Evolutionary conservation across 805 yeast genomes (phyloP), one percentile per base, ranked within the genome.

Genomic region (Wickerhamomyces pijperi): DNA sequence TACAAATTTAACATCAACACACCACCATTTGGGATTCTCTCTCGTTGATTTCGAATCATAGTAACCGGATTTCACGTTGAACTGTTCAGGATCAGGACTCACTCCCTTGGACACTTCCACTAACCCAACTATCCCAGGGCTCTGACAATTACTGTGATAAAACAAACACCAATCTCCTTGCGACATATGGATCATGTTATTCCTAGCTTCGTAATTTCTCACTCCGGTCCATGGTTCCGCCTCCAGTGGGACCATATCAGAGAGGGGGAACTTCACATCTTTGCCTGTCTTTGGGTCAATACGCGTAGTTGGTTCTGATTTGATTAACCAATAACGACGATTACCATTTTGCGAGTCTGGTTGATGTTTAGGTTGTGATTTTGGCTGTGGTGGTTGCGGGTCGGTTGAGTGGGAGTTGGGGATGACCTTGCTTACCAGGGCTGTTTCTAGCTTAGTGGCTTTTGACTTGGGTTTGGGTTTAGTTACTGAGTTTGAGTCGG

Each of bases 161-260:
- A 75, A 73, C 7, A 74, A 58, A 19, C 69, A 66, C 8, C 64
- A 39, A 42, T 74, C 80, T 14, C 66, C 71, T 32, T 46, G 46
- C 16, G 54, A 43, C 80, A 75, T 75, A 31, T 58, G 55, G 16
- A 64, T 46, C 65, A 74, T 61, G 42, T 65, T 63, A 45, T 73
- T 75, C 42, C 68, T 59, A 1, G 80, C 79, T 53, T 74, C 79
- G 43, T 66, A 66, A 49, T 74, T 74, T 35, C 81, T 58, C 11
- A 74, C 79, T 1, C 81, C 80, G 44, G 72, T 74, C 80, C 80
- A 74, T n/a, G 69, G 63, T 38, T 69, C 71, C 2, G 43, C 43
- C 5, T 52, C 58, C 8, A 60, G 66, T 5, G 59, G 46, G 15
- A 61, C 49, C 12, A 74, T 53, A 23, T 67, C 72, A 8, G 57